Base-by-base conservation (phyloP, 2,329 filamentous ascomycete genomes). In the Monilinia aucupariae region DNA sequence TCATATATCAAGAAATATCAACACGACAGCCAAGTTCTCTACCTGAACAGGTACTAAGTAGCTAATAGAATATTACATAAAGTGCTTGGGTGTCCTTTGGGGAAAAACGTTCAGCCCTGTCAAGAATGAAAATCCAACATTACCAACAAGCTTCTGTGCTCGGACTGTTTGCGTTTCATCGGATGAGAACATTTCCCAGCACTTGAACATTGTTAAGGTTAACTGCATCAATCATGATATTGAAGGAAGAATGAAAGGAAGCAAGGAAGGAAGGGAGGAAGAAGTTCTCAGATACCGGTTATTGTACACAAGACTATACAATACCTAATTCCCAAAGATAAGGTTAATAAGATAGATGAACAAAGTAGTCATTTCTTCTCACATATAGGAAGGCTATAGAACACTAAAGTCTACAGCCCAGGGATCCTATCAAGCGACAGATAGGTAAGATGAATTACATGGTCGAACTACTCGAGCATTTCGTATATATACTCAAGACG, bases 401-500 rank as follows among this genome's bases (percentile, higher is more conserved):
- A 8, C 27, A 17, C 17, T 25, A 22, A n/a, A 51, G 17, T 47
- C 41, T 34, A 20, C 17, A 47, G 15, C 27, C n/a, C n/a, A 27
- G 12, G n/a, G 27, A 56, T 56, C 47, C n/a, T 27, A 34, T 22
- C 27, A 9, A 47, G 13, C 27, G 7, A 34, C 30, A 10, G 47
- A 25, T 17, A 17, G 22, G 34, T 25, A 25, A 30, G 12, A 10
- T 32, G 32, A 17, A 4, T 47, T 45, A 22, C n/a, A 13, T 45
- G 8, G 5, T 25, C 12, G 20, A 47, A 43, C 20, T 32, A 25
- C 32, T n/a, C n/a, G n/a, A n/a, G n/a, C n/a, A n/a, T n/a, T n/a
- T n/a, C n/a, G n/a, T n/a, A n/a, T n/a, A 20, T 47, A 47, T 56
- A 13, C 41, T n/a, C 54, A 58, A 34, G 30, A 58, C 54, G 30